Evolutionary conservation across 331 rosid genomes (phyloP), one percentile per base, ranked within the genome.

Genomic region (Dryas integrifolia): DNA sequence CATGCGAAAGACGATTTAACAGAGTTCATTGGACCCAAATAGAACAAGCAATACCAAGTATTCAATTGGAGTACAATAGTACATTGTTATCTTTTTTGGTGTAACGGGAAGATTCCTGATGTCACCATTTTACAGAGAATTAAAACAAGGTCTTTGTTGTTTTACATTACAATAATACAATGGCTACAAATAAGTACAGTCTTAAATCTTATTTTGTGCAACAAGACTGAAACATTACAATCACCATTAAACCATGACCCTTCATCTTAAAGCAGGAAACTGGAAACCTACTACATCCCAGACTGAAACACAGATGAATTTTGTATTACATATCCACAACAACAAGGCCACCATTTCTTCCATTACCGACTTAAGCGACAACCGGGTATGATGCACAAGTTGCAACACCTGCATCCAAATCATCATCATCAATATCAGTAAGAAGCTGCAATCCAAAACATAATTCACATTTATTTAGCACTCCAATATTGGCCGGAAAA

Each of bases 351-450:
- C 73, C 41, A 21, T 40, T 81, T 21, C 79, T 58, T 59, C 73
- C 18, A 52, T 14, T 18, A 41, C 70, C 53, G 51, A 56, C 71
- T 71, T 79, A 86, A 13, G 90, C 92, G 48, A 94, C 92, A 11
- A 87, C 18, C 6, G 98, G 98, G 63, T 89, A 95, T 15, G 98
- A 95, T 1, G 98, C 97, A 63, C 98, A 95, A n/a, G 98, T 95
- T 73, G 98, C 90, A 51, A 95, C 65, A 75, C 98, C 98, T 95
- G 87, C 77, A 75, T 75, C 65, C 55, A 46, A 52, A 69, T 46
- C 7, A 73, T 45, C 50, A 41, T 13, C 11, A 65, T 72, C 24
- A 16, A 1, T 5, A 68, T 72, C 38, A 43, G 40, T 53, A 16
- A 15, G 46, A 15, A 47, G 8, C 26, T 24, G 30, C 57, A 70